A percentile compares a stretch with the other conserved stretches of the same genome.
Conservation (phyloP, 306 rosid species). For the Ziziphus jujuba region DNA sequence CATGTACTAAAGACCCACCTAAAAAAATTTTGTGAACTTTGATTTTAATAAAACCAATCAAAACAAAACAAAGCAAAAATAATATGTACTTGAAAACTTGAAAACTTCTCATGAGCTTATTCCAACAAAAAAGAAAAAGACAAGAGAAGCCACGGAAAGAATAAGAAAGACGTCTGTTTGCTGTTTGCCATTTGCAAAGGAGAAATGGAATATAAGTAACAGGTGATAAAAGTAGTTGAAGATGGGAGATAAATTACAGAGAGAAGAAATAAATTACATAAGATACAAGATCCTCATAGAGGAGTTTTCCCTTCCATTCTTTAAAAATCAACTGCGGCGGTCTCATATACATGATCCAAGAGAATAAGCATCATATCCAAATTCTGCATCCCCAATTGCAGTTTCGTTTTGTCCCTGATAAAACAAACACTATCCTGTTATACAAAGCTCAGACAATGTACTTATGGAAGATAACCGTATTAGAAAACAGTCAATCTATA, state of each 20-base stretch:
- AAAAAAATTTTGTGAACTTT: too few relatives aligned
- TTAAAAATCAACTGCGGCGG: conserved; percentile 17
- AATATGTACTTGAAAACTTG: not conserved
- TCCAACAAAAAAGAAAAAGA: conserved; percentile 1
- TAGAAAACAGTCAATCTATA: not conserved
- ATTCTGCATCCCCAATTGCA: conserved; percentile 51
- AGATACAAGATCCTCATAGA: conserved; percentile 27
- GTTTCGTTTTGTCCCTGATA: conserved; percentile 67
- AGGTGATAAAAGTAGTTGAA: conserved; percentile 9
- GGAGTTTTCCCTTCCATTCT: conserved; percentile 24
- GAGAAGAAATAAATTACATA: conserved; percentile 35
- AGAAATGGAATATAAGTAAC: conserved; percentile 23
- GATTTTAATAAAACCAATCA: too few relatives aligned
- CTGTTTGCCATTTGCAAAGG: conserved; percentile 21
- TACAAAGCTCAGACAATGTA: conserved; percentile 3
- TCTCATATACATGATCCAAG: conserved; percentile 65
- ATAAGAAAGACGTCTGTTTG: conserved; percentile 11
- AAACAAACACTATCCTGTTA: conserved; percentile 16
- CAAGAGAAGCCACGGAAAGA: conserved; percentile 12
- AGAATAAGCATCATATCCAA: conserved; percentile 50
- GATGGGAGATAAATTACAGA: conserved; percentile 12
- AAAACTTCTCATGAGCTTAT: conserved; percentile 1
- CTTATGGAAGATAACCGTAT: not conserved
- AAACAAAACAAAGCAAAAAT: not conserved
- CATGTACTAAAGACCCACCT: too few relatives aligned